Conservation (phyloP, 192 early-diverging fungal genomes). For the Dissophora ornata region DNA sequence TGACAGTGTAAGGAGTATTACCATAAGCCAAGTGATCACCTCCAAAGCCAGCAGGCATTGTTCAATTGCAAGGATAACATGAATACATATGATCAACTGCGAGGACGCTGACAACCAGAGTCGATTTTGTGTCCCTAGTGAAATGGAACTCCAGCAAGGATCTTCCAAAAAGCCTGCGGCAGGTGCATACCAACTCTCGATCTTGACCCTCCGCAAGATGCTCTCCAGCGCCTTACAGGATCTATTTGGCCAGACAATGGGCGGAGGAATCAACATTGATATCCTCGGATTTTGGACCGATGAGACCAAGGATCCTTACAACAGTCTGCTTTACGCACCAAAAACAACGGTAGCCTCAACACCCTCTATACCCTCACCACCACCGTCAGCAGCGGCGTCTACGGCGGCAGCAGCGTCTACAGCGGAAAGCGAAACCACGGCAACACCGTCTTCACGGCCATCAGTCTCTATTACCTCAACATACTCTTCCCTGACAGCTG, state of each 20-base stretch:
- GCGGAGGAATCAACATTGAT: constrained; percentile 51
- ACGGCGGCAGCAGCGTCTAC: neutral
- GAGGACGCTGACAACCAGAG: too few relatives aligned
- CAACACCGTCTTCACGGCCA: neutral
- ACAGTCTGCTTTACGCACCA: constrained; percentile 7
- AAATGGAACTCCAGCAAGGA: constrained; percentile 26
- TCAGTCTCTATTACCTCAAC: constrained; percentile 10
- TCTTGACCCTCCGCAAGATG: constrained; percentile 46
- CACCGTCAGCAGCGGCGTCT: neutral
- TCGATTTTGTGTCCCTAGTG: constrained; percentile 1
- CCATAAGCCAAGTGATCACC: too few relatives aligned
- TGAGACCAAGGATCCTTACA: constrained; percentile 33
- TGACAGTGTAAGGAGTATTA: constrained; percentile 34
- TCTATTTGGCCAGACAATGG: constrained; percentile 43
- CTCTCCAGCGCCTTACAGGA: constrained; percentile 39
- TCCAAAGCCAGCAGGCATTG: too few relatives aligned
- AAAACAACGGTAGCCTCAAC: constrained; percentile 14
- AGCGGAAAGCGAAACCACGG: too few relatives aligned
- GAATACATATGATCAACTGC: too few relatives aligned
- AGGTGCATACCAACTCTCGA: constrained; percentile 17
- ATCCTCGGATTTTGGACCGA: constrained; percentile 50
- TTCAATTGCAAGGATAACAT: too few relatives aligned
- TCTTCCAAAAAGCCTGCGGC: constrained; percentile 9
- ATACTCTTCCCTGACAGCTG: constrained; percentile 28
- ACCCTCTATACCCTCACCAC: neutral